Percentiles rank a stretch among this genome's conserved stretches.
phyloP scores from a whole-genome alignment of 768 basidiomycete species.

The Cyathus striatus region DNA sequence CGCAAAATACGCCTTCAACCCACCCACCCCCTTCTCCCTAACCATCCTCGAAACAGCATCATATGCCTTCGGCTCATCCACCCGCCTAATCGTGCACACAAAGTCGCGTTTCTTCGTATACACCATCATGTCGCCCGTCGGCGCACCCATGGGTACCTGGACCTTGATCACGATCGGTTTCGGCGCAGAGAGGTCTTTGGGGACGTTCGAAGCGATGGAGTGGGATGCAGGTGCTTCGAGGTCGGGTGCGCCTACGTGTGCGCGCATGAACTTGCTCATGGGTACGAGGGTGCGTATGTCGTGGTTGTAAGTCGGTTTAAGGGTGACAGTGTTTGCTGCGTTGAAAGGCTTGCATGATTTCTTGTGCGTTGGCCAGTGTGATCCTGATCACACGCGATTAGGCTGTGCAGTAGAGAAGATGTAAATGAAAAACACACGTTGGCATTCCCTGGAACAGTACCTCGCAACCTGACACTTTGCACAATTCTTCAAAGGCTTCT shows the following conservation, averaged over 20 bases:
- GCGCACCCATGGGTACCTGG: constrained; percentile 39
- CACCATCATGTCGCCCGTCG: constrained; percentile 27
- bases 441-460: constrained; percentile 54
- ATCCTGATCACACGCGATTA: constrained; percentile 21
- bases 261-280: constrained; percentile 14
- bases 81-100: constrained; percentile 32
- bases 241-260: background rate
- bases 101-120: no score
- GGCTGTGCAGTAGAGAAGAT: background rate
- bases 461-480: constrained; percentile 35
- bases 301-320: constrained; percentile 40
- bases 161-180: constrained; percentile 51
- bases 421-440: constrained; percentile 31
- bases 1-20: constrained; percentile 48
- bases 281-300: background rate
- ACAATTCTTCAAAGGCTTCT: constrained; percentile 34
- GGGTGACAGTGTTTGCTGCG: constrained; percentile 34
- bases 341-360: constrained; percentile 39
- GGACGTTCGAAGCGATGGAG: constrained; percentile 7
- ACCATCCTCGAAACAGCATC: constrained; percentile 34
- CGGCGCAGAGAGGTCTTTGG: constrained; percentile 14
- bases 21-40: constrained; percentile 32
- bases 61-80: constrained; percentile 29
- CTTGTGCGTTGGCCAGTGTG: constrained; percentile 47
- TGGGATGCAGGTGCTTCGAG: background rate